phyloP scores from a whole-genome alignment of 1,139 yeast genomes.

The Geotrichum bryndzae region DNA sequence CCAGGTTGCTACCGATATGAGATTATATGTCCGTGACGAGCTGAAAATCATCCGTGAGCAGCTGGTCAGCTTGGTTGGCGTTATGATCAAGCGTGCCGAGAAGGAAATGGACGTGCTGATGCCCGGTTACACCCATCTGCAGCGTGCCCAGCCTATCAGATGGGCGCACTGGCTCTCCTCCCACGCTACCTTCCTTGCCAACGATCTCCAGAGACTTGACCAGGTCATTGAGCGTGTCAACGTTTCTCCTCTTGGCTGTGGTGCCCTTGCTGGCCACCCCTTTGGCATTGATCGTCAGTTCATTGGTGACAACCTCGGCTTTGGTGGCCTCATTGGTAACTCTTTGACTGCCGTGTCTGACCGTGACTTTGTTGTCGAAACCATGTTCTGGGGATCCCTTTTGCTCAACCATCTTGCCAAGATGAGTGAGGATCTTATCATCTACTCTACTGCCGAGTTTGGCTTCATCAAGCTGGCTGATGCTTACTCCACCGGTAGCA shows the following conservation, averaged over 20 bases:
- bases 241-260: conserved; percentile 88
- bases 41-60: conserved; percentile 54
- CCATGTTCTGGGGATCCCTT: conserved; percentile 95
- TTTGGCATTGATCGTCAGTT: conserved; percentile 94
- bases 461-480: conserved; percentile 90
- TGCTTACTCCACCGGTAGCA: conserved; percentile 97
- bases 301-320: conserved; percentile 72
- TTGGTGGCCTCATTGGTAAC: conserved; percentile 83
- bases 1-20: conserved; percentile 97
- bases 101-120: conserved; percentile 82
- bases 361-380: conserved; percentile 94
- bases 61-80: conserved; percentile 56
- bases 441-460: conserved; percentile 95
- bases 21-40: conserved; percentile 82
- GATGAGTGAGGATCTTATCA: conserved; percentile 88
- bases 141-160: conserved; percentile 97
- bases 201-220: conserved; percentile 77
- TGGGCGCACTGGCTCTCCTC: conserved; percentile 97
- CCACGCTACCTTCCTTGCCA: conserved; percentile 89
- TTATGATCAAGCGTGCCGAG: conserved; percentile 69
- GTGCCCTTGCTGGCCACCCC: conserved; percentile 98
- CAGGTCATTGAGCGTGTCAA: conserved; percentile 81
- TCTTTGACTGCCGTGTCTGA: conserved; percentile 93
- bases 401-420: conserved; percentile 94
- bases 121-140: conserved; percentile 99